Base-by-base conservation (phyloP, 148 eudicot genomes). In the Pharnaceum exiguum region DNA sequence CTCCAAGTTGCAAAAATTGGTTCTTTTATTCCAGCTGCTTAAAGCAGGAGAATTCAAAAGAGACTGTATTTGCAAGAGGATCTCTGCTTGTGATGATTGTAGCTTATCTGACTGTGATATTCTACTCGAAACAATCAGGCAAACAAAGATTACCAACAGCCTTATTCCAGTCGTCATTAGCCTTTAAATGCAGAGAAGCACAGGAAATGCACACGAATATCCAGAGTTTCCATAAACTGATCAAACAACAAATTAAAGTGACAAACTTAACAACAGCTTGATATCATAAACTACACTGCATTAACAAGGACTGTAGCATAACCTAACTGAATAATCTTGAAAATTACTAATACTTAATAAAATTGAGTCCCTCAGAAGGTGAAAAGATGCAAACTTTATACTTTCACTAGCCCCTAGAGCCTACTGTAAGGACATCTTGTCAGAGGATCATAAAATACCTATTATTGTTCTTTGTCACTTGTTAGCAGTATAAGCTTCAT, bases 1-100 rank as follows among this genome's bases (percentile, higher is more conserved):
- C 37, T 85, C 74, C 16, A 65, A 72, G 40, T 73, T 76, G 73
- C 99, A 93, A 53, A 93, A 85, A 51, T 79, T 75, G 3, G 84
- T 81, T 16, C 68, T 66, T 7, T 65, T 71, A 24, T 62, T 82
- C 97, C 97, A 87, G 63, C 45, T 74, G 58, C 64, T 65, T 51
- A 85, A 57, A 55, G 39, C 67, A 23, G 70, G 31, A 13, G 98
- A 68, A 68, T 83, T 66, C 38, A 91, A 63, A 70, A 82, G 75
- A 22, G 53, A 36, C 53, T 75, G 85, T 42, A 91, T 66, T 69
- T 71, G 70, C 68, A 79, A 39, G 48, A 91, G 98, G 66, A 82
- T 76, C 15, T 81, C 60, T 47, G 36, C 75, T 72, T 91, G 81
- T 38, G 96, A 79, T 36, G 84, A 64, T 37, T 74, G 78, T 18